A percentile compares a stretch with the other conserved stretches of the same genome.
phyloP scores from a whole-genome alignment of 208 protist species.

The Phytomonas sp. region DNA sequence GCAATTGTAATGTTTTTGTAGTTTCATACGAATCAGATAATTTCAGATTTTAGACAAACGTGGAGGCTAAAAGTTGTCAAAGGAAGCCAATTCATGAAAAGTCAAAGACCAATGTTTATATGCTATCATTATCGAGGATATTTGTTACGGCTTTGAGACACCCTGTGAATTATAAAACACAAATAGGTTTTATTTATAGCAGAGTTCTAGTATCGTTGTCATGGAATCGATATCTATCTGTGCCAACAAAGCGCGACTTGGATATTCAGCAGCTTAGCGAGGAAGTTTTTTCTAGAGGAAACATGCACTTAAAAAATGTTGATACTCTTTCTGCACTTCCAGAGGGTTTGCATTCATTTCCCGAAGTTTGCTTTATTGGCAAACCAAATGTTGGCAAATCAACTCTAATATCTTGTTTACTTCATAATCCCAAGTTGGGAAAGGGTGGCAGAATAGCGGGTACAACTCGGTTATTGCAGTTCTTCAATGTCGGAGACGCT shows the following conservation, averaged over 20 bases:
- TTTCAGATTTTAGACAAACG: not conserved
- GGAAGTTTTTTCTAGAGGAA: conserved; percentile 77
- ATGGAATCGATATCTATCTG: not conserved
- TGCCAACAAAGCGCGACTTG: conserved; percentile 18
- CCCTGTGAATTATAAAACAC: not conserved
- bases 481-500: conserved; percentile 87
- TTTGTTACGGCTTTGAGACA: not conserved
- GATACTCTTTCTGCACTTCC: conserved; percentile 63
- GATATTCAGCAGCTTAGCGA: conserved; percentile 45
- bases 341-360: conserved; percentile 82
- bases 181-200: not conserved
- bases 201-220: not conserved
- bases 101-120: not conserved
- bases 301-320: conserved; percentile 79
- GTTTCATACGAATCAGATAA: not conserved
- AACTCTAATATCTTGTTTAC: conserved; percentile 66
- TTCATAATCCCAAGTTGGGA: conserved; percentile 69
- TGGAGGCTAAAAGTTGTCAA: not conserved
- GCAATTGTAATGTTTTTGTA: not conserved
- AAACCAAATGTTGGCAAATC: conserved; percentile 86
- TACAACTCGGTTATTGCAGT: conserved; percentile 72
- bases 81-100: not conserved
- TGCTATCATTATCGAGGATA: not conserved
- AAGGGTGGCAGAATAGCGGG: conserved; percentile 36
- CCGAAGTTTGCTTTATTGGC: conserved; percentile 87